phyloP scores from a whole-genome alignment of 78 protist species.

The Guillardia theta region DNA sequence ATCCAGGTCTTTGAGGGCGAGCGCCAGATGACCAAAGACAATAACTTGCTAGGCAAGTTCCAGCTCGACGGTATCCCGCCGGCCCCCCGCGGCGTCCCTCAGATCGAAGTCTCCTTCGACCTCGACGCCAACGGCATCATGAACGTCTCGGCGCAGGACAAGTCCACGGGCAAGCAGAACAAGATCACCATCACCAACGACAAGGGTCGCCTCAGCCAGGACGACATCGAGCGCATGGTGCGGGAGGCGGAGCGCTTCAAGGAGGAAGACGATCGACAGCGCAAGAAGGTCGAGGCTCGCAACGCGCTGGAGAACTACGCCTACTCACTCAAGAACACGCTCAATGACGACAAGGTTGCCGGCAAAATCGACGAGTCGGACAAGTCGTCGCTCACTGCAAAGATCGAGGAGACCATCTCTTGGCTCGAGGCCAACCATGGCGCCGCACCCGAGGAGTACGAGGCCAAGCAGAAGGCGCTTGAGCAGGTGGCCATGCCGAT shows the following conservation, averaged over 20 bases:
- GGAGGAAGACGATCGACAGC: slow-evolving; percentile 80
- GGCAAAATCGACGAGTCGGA: slow-evolving; percentile 54
- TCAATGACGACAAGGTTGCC: slow-evolving; percentile 31
- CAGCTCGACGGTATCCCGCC: slow-evolving; percentile 89
- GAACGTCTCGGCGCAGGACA: slow-evolving; percentile 93
- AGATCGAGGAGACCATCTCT: slow-evolving; percentile 47
- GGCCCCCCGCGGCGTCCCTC: slow-evolving; percentile 97
- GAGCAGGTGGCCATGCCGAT: slow-evolving; percentile 86
- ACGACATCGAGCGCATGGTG: slow-evolving; percentile 95
- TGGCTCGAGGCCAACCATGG: slow-evolving; percentile 75
- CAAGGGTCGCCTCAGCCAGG: slow-evolving; percentile 87
- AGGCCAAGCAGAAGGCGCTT: slow-evolving; percentile 81
- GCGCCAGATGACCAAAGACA: slow-evolving; percentile 87
- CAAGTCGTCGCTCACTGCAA: background rate
- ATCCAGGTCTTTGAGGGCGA: slow-evolving; percentile 95
- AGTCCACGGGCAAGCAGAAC: slow-evolving; percentile 78
- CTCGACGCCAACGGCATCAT: slow-evolving; percentile 95
- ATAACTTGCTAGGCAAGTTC: slow-evolving; percentile 68
- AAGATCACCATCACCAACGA: slow-evolving; percentile 94
- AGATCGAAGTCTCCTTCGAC: slow-evolving; percentile 96
- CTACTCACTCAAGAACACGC: slow-evolving; percentile 66
- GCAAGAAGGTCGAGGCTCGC: slow-evolving; percentile 75
- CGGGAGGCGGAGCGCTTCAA: slow-evolving; percentile 83
- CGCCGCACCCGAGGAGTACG: slow-evolving; percentile 87
- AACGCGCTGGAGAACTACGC: slow-evolving; percentile 85